Evolutionary conservation across 257 asterid genomes (phyloP), one percentile per base, ranked within the genome.

Genomic region (Solanum piurae): DNA sequence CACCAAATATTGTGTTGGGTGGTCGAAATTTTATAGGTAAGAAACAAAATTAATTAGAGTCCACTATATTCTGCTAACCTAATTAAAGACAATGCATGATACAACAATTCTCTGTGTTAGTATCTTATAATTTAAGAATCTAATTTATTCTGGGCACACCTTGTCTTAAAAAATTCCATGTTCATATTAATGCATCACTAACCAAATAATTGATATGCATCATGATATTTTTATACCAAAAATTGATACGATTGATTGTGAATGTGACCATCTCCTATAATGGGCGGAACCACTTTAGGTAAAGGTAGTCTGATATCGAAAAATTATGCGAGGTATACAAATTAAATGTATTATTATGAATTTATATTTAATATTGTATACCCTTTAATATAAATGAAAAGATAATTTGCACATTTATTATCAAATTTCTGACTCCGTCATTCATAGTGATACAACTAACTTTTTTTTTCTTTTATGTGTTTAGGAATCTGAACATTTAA

Each of bases 1-100:
- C 72, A 46, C 74, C 88, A 85, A 75, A 75, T 85, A 69, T 85
- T 85, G 33, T 75, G 58, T 75, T 88, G 86, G 83, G 83, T 60
- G 62, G 90, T 88, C 23, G 58, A 74, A 16, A 84, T 7, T 38
- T 37, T 33, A 42, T 44, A 84, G 21, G 49, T 31, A 36, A 38
- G 18, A 60, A 84, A 23, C 33, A 72, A 33, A 12, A 42, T 0
- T 52, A 52, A 52, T 27, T 76, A 36, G 44, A 73, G 49, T 74
- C 55, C 60, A 73, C 29, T 27, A 58, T 29, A 13, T 79, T 79
- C 1, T 44, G 85, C 40, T 9, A 36, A 79, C 38, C 40, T 46
- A 29, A 29, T 29, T 29, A 46, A 44, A 79, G 25, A 27, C 16
- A 42, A 73, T 34, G 46, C 80, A 34, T 34, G 66, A 34, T 44